phyloP scores from a whole-genome alignment of 129 eudicot genomes.

The sunflower (Helianthus annuus) region DNA sequence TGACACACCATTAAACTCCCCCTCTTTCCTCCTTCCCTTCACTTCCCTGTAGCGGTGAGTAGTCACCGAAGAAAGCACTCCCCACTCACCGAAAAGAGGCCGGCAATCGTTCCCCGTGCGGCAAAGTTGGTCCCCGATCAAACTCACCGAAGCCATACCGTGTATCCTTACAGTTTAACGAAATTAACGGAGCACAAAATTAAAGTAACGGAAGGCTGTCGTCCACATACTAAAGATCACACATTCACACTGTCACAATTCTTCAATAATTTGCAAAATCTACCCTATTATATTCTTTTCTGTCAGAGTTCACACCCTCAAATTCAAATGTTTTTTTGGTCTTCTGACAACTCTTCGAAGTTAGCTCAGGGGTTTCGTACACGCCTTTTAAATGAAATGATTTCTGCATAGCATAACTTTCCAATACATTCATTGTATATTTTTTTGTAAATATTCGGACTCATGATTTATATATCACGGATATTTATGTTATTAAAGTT shows the following conservation, averaged over 20 bases:
- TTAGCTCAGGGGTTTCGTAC: conserved; percentile 37
- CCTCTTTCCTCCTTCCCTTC: too few species aligned
- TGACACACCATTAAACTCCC: too few species aligned
- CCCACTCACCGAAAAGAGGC: too few species aligned
- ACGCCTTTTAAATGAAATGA: conserved; percentile 30
- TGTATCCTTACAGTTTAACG: too few species aligned
- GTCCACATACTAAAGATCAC: conserved; percentile 32
- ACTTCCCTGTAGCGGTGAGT: too few species aligned
- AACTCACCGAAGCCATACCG: too few species aligned
- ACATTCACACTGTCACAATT: not conserved
- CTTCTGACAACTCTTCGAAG: conserved; percentile 33
- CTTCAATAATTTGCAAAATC: conserved; percentile 14
- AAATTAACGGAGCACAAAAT: too few species aligned
- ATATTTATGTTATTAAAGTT: not conserved
- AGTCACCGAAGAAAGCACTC: too few species aligned
- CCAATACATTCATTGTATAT: not conserved
- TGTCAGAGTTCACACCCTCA: conserved; percentile 42
- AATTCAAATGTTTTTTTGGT: conserved; percentile 30
- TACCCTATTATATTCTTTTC: conserved; percentile 26
- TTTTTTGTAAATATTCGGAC: not conserved
- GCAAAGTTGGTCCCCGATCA: too few species aligned
- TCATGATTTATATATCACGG: not conserved
- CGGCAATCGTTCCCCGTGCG: too few species aligned
- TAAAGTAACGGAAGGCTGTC: conserved; percentile 22
- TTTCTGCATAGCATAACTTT: not conserved